phyloP scores from a whole-genome alignment of 169 alveolate genomes.

The Theileria parva region DNA sequence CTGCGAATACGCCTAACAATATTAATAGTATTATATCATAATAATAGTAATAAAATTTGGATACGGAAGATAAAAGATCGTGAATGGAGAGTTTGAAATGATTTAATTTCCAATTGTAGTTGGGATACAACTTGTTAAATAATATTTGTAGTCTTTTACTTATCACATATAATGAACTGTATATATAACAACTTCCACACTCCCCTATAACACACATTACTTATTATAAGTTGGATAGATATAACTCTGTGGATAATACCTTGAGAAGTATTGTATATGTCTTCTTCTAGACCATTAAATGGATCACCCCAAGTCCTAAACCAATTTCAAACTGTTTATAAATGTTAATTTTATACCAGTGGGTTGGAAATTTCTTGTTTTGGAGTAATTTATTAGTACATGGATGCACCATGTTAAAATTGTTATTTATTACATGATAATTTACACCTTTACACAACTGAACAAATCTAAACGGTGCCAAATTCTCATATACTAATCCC shows the following conservation, averaged over 20 bases:
- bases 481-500: slow-evolving; percentile 15
- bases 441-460: slow-evolving; percentile 63
- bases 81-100: slow-evolving; percentile 54
- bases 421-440: slow-evolving; percentile 3
- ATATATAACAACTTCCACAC: slow-evolving; percentile 95
- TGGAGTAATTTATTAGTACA: no score
- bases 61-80: slow-evolving; percentile 32
- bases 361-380: slow-evolving; percentile 9
- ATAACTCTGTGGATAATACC: slow-evolving; percentile 21
- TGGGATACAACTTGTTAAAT: slow-evolving; percentile 69
- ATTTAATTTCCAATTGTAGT: slow-evolving; percentile 44
- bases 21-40: no score
- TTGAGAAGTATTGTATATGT: slow-evolving; percentile 46
- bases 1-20: slow-evolving; percentile 77
- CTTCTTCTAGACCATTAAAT: slow-evolving; percentile 55
- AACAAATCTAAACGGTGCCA: slow-evolving; percentile 57
- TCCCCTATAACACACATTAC: slow-evolving; percentile 33
- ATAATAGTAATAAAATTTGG: no score
- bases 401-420: not conserved
- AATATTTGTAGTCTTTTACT: slow-evolving; percentile 84
- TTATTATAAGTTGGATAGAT: not conserved
- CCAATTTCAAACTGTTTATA: no score
- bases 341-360: slow-evolving; percentile 22
- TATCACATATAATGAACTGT: slow-evolving; percentile 81
- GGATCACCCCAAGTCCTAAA: slow-evolving; percentile 81